These are phyloP conservation scores for Erythrophleum fordii DNA, from an alignment of 306 rosid species.

Conservation along the genomic window DNA sequence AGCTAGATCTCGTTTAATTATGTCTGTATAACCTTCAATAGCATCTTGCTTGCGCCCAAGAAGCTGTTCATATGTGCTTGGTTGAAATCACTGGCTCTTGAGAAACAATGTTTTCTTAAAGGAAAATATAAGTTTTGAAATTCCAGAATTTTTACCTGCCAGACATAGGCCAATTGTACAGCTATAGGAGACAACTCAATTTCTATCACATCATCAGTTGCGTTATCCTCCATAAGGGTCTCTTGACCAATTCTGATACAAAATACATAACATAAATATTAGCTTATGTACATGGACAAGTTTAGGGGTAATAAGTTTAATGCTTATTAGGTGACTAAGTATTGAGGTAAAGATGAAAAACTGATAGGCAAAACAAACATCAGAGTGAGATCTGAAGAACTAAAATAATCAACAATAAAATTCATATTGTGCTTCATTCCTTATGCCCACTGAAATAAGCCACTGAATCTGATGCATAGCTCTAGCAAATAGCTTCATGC, in stretches of 20 bases:
- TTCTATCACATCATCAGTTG: constrained; percentile 82
- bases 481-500: constrained; percentile 3
- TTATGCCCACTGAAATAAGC: constrained; percentile 26
- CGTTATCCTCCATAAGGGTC: constrained; percentile 72
- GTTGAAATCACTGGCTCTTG: constrained; percentile 38
- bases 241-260: constrained; percentile 87
- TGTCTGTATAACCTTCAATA: constrained; percentile 61
- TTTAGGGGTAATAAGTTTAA: background rate
- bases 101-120: constrained; percentile 26
- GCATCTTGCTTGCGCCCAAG: constrained; percentile 86
- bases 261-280: constrained; percentile 34
- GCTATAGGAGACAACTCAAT: constrained; percentile 91
- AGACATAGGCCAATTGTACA: constrained; percentile 93
- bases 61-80: constrained; percentile 62
- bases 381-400: background rate
- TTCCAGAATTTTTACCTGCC: constrained; percentile 61
- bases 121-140: constrained; percentile 11
- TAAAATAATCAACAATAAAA: constrained; percentile 22
- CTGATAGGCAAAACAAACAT: constrained; percentile 4
- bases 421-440: constrained; percentile 25
- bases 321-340: constrained; percentile 2
- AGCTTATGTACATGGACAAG: constrained; percentile 15
- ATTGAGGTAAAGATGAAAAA: constrained; percentile 20
- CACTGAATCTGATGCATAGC: background rate
- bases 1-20: constrained; percentile 75